phyloP scores from a whole-genome alignment of 2,329 filamentous ascomycete species.

The Phyllosticta citriasiana region DNA sequence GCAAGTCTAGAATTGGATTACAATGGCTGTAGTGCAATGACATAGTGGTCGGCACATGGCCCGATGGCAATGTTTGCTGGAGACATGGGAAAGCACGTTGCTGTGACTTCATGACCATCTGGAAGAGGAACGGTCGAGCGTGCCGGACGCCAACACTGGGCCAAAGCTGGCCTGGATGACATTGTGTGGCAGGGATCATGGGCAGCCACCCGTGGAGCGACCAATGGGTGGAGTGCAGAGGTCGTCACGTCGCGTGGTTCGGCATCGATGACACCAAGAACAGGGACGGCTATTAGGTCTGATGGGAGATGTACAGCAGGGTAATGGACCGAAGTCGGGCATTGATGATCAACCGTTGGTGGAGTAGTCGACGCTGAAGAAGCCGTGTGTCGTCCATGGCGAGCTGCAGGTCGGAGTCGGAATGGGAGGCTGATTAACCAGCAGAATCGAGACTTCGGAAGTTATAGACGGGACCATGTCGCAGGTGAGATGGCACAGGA shows the following conservation, averaged over 20 bases:
- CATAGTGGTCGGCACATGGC: background rate
- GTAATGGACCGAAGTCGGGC: background rate
- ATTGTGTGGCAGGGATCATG: background rate
- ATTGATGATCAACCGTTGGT: background rate
- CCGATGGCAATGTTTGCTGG: background rate
- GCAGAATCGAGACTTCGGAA: background rate
- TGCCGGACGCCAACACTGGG: background rate
- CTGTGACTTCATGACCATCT: conserved; percentile 6
- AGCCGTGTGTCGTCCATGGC: background rate
- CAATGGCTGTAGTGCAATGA: background rate
- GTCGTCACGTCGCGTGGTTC: background rate
- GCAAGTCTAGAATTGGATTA: background rate
- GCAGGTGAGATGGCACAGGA: background rate
- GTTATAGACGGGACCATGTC: background rate
- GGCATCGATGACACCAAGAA: background rate
- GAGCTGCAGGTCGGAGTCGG: no score
- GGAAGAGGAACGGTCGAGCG: background rate
- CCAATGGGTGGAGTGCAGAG: background rate
- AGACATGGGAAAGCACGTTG: background rate
- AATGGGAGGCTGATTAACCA: background rate
- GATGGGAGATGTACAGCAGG: background rate
- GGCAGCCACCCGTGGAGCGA: background rate
- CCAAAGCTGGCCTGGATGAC: background rate
- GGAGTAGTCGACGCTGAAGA: background rate
- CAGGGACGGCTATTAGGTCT: background rate